Evolutionary conservation across 495 filamentous ascomycete species (phyloP).

Genomic region (Xylaria curta): DNA sequence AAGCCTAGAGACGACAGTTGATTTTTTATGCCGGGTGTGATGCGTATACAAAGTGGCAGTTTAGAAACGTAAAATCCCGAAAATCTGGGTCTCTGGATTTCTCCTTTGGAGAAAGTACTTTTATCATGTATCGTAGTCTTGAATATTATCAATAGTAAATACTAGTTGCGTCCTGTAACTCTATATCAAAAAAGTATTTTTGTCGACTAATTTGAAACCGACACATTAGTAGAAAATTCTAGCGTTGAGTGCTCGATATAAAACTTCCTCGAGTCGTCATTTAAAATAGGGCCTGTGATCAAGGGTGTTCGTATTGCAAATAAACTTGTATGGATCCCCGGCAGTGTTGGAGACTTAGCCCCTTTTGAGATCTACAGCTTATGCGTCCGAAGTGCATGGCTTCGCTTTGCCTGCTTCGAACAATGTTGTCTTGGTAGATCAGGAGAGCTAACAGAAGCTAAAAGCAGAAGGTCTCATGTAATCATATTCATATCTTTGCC

Average conservation of each 20-base stretch:
- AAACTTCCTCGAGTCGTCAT: neutral
- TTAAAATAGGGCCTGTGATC: neutral
- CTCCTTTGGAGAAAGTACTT: neutral
- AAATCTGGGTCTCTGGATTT: neutral
- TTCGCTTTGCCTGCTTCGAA: neutral
- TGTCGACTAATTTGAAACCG: neutral
- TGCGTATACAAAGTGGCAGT: neutral
- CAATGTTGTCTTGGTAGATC: neutral
- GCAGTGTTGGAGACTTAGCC: neutral
- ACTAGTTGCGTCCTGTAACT: neutral
- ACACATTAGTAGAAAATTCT: neutral
- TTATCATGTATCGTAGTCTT: neutral
- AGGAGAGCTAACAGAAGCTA: neutral
- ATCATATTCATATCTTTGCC: neutral
- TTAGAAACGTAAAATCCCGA: neutral
- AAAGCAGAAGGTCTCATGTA: neutral
- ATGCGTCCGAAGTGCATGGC: neutral
- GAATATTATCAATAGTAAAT: neutral
- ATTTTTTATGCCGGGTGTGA: neutral
- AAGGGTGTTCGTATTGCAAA: neutral
- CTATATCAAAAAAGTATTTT: neutral
- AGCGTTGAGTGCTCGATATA: neutral
- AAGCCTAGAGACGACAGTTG: neutral
- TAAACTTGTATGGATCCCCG: neutral
- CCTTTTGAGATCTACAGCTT: neutral